phyloP scores from a whole-genome alignment of 768 basidiomycete genomes.

The Hericium erinaceus region DNA sequence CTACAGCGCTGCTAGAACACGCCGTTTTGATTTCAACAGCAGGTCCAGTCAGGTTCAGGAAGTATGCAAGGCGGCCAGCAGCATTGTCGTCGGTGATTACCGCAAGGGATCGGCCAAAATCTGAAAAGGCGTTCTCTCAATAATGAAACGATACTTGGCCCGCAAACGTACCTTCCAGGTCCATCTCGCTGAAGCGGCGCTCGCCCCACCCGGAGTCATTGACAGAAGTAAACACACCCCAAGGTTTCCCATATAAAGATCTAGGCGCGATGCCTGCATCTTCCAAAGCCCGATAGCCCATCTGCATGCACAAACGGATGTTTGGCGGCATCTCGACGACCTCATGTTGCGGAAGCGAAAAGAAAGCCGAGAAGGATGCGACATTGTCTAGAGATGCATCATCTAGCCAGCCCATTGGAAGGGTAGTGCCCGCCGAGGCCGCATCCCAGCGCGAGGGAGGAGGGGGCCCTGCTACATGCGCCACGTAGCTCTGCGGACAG shows the following conservation, averaged over 20 bases:
- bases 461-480: neutral
- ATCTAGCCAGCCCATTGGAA: neutral
- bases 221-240: conserved; percentile 1
- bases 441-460: neutral
- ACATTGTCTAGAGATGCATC: neutral
- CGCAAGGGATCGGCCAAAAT: neutral
- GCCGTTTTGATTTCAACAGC: conserved; percentile 11
- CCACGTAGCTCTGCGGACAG: neutral
- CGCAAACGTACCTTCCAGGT: neutral
- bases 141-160: neutral
- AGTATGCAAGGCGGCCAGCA: conserved; percentile 5
- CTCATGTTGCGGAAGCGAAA: neutral
- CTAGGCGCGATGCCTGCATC: neutral
- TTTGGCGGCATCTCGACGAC: neutral
- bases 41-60: conserved; percentile 9
- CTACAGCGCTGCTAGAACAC: conserved; percentile 9
- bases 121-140: neutral
- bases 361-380: conserved; percentile 1
- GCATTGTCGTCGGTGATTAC: neutral
- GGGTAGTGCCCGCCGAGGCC: neutral
- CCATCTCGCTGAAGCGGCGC: neutral
- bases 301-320: neutral
- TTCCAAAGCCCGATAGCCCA: conserved; percentile 2
- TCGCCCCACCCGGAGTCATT: conserved; percentile 2
- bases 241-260: neutral